phyloP scores from a whole-genome alignment of 2,329 filamentous ascomycete species.

The Dothidotthia symphoricarpi region DNA sequence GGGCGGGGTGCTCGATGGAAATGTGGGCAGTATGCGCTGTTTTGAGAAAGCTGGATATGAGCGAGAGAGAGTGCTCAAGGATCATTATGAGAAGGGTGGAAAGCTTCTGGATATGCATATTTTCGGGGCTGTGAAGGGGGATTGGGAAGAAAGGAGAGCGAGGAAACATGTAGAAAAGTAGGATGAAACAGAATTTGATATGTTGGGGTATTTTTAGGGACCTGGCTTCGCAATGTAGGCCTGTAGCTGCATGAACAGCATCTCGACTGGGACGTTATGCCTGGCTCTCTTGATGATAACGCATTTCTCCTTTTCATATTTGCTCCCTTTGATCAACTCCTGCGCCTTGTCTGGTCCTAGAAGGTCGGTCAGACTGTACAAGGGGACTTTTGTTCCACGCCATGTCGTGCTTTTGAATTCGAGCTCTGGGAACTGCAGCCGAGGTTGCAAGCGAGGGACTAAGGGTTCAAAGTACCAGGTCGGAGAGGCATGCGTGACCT shows the following conservation, averaged over 20 bases:
- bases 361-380: slow-evolving; percentile 39
- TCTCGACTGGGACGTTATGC: slow-evolving; percentile 31
- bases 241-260: slow-evolving; percentile 35
- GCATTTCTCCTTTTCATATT: slow-evolving; percentile 22
- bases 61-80: slow-evolving; percentile 39
- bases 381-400: slow-evolving; percentile 29
- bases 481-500: slow-evolving; percentile 25
- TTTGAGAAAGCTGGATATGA: slow-evolving; percentile 43
- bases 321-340: slow-evolving; percentile 23
- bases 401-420: slow-evolving; percentile 32
- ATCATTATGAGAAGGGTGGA: slow-evolving; percentile 38
- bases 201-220: slow-evolving; percentile 7
- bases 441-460: slow-evolving; percentile 27
- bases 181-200: too few relatives aligned
- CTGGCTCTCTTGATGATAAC: slow-evolving; percentile 30
- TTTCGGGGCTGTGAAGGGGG: slow-evolving; percentile 37
- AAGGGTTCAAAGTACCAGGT: slow-evolving; percentile 30
- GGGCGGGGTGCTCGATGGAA: slow-evolving; percentile 30
- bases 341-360: slow-evolving; percentile 30
- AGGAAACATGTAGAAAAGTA: neutral
- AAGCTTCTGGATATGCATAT: slow-evolving; percentile 31
- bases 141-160: slow-evolving; percentile 23
- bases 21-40: slow-evolving; percentile 37
- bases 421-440: slow-evolving; percentile 29
- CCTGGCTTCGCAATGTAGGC: slow-evolving; percentile 28